Conservation (phyloP, 2,329 filamentous ascomycete genomes). For the Dactylonectria macrodidyma region DNA sequence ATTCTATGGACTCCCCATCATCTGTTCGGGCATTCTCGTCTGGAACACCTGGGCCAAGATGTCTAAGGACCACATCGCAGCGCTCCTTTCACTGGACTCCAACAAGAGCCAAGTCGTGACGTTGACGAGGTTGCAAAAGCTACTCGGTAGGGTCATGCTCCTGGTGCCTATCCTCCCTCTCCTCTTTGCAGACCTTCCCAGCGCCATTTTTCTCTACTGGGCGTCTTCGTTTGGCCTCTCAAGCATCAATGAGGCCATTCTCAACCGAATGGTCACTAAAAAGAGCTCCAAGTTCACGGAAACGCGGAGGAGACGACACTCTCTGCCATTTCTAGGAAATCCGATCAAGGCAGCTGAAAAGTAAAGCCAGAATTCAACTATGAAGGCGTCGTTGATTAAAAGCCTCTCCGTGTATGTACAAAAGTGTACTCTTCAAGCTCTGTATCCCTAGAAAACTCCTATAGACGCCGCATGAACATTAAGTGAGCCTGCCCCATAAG, state of each 20-base stretch:
- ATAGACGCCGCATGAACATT: conserved; percentile 42
- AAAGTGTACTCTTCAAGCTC: conserved; percentile 37
- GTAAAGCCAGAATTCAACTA: conserved; percentile 30
- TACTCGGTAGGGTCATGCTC: conserved; percentile 51
- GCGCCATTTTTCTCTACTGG: conserved; percentile 60
- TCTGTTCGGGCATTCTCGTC: conserved; percentile 51
- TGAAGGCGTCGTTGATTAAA: conserved; percentile 34
- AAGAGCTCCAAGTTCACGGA: conserved; percentile 35
- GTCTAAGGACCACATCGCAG: conserved; percentile 47
- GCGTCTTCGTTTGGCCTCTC: conserved; percentile 54
- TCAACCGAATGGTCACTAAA: conserved; percentile 43
- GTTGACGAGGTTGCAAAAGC: conserved; percentile 42
- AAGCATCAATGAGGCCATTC: conserved; percentile 52
- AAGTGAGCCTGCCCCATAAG: conserved; percentile 30
- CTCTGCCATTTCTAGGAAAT: conserved; percentile 43
- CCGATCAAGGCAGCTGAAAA: conserved; percentile 23
- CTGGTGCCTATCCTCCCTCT: conserved; percentile 54
- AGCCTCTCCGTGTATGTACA: conserved; percentile 39
- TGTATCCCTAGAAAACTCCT: conserved; percentile 46
- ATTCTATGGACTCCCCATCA: conserved; percentile 62
- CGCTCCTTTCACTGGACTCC: conserved; percentile 43
- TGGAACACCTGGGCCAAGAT: conserved; percentile 50
- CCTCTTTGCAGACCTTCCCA: conserved; percentile 54
- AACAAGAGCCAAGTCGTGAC: conserved; percentile 33
- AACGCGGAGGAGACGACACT: conserved; percentile 24